Evolutionary conservation across 2,329 filamentous ascomycete genomes (phyloP), one percentile per base, ranked within the genome.

Genomic region (Pestalotiopsis sp.): DNA sequence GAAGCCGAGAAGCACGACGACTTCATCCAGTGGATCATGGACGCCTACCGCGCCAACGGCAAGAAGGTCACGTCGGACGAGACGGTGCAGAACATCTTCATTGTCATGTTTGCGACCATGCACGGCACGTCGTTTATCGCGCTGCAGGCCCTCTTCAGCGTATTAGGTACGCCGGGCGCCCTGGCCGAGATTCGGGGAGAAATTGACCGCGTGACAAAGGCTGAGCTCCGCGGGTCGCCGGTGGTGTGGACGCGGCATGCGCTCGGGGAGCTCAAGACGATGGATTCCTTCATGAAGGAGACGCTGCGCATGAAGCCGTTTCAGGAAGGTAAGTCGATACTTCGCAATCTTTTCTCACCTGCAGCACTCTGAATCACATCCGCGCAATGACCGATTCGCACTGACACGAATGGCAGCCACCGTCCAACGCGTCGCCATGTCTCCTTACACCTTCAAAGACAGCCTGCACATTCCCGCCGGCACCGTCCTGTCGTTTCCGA

Each of bases 241-340:
- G 60, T 61, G 1, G 49, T 45, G 9, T 70, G 71, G 71, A 73
- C 70, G 4, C 59, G 65, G 4, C 65, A 67, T 13, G 56, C 38
- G 5, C 57, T 73, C 12, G 68, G 40, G 1, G 20, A 27, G 13
- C 65, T 73, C 38, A 68, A 57, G 31, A 58, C 65, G 20, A 57
- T 73, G n/a, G 70, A 73, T 57, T 72, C 71, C 23, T 73, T 73
- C 68, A 73, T 72, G 71, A 73, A 71, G 40, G 72, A 73, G 63
- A 73, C 66, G 52, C 58, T 60, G 63, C 66, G 72, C 27, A 9
- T 70, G 41, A 36, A 70, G 61, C 38, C 67, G 13, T n/a, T 72
- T 23, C 64, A 69, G 41, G 68, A 71, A 52, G 11, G 66, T 70
- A 36, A 25, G 68, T 27, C 4, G 1, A 27, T 5, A 5, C 27